A percentile compares a stretch with the other conserved stretches of the same genome.
Evolutionary conservation across 2,329 filamentous ascomycete species (phyloP).

Genomic region (Xylaria sp.): DNA sequence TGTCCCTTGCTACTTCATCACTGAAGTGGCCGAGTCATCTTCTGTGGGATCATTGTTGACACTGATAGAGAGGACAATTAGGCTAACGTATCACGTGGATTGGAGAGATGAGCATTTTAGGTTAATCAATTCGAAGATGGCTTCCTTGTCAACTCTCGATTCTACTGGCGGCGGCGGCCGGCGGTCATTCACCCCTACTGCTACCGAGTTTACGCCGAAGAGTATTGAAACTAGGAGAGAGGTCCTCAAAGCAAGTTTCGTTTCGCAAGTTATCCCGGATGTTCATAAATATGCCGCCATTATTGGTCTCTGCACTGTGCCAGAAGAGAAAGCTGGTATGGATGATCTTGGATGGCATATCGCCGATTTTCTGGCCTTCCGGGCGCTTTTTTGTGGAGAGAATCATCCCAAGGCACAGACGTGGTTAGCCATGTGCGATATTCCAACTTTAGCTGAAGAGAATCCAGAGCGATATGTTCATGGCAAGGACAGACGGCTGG

Average conservation of each 20-base stretch:
- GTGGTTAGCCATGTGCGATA: constrained; percentile 47
- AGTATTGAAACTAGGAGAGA: constrained; percentile 13
- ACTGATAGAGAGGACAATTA: background rate
- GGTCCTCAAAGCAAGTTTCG: constrained; percentile 39
- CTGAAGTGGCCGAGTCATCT: background rate
- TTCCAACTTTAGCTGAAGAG: constrained; percentile 35
- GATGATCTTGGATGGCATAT: constrained; percentile 48
- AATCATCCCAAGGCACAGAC: constrained; percentile 39
- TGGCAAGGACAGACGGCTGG: constrained; percentile 42
- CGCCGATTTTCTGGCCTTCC: constrained; percentile 48
- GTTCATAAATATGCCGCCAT: constrained; percentile 36
- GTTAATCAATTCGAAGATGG: constrained; percentile 8
- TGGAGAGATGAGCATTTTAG: background rate
- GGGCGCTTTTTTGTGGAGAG: constrained; percentile 42
- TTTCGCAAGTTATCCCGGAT: constrained; percentile 43
- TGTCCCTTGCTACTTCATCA: background rate
- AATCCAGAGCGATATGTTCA: constrained; percentile 43
- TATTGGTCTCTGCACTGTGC: constrained; percentile 46
- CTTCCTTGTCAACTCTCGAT: background rate
- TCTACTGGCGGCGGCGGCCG: background rate
- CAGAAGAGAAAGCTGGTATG: constrained; percentile 40
- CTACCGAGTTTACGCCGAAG: constrained; percentile 21
- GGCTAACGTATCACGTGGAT: background rate
- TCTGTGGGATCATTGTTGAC: background rate
- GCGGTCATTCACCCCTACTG: constrained; percentile 23